A percentile compares a stretch with the other conserved stretches of the same genome.
Conservation (phyloP, 371 early-diverging fungal genomes). For the Synchytrium microbalum region DNA sequence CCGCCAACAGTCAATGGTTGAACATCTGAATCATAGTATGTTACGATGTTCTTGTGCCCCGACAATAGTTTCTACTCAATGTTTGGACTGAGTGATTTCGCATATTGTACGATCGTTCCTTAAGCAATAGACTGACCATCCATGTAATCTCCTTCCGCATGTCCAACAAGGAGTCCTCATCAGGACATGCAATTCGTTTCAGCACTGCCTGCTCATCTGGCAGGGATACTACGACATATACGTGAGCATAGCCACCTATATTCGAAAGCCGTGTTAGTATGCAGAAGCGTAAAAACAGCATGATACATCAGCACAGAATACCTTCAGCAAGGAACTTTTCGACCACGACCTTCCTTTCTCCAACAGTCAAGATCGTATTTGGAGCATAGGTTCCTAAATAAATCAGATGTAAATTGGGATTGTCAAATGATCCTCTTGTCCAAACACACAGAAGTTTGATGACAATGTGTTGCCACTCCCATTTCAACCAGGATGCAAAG, state of each 20-base stretch:
- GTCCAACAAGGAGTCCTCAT: slow-evolving; percentile 52
- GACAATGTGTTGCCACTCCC: too few species aligned
- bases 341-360: slow-evolving; percentile 19
- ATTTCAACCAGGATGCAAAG: too few species aligned
- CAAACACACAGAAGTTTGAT: neutral
- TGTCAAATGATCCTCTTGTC: neutral
- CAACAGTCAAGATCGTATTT: slow-evolving; percentile 22
- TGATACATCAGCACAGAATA: neutral
- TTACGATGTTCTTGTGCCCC: slow-evolving; percentile 76
- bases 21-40: slow-evolving; percentile 64
- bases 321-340: slow-evolving; percentile 41
- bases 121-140: slow-evolving; percentile 50
- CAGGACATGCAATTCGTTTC: slow-evolving; percentile 69
- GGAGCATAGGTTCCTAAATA: slow-evolving; percentile 26
- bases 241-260: slow-evolving; percentile 76
- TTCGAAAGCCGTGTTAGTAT: neutral
- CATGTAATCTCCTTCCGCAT: slow-evolving; percentile 65
- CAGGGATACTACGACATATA: slow-evolving; percentile 62
- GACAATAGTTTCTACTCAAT: slow-evolving; percentile 51
- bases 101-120: neutral
- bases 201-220: slow-evolving; percentile 46
- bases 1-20: slow-evolving; percentile 32
- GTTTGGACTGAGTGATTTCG: neutral
- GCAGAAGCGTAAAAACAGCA: neutral
- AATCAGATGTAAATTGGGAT: neutral